Base-by-base conservation (phyloP, 2,329 filamentous ascomycete genomes). In the Apiospora aurea region DNA sequence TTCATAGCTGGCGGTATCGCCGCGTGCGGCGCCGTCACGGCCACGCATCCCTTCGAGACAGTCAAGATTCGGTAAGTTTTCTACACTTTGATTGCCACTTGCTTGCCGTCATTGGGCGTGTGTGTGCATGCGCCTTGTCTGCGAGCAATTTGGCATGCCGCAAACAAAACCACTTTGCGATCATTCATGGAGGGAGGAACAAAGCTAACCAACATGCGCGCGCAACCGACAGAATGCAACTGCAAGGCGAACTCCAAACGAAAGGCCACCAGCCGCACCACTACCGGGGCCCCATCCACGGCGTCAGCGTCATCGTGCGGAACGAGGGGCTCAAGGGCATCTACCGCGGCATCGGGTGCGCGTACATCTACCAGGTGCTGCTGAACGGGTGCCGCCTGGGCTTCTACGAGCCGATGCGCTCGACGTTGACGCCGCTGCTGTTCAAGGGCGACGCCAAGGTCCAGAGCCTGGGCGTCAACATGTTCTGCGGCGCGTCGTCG, bases 31-130 rank as follows among this genome's bases (percentile, higher is more conserved):
- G 96, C 96, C 75, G 96, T 99, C 72, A 98, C 96, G 53, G 95
- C 97, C 76, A 98, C 96, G 69, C 96, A 99, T 84, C 95, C 95
- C 72, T 98, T 98, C 85, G 96, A 99, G 85, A 98, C 96, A 16
- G 95, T 99, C 82, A 99, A 99, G 89, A 98, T 98, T 81, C 93
- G 95, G 93, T 95, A 87, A 80, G 87, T 80, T 44, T 34, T 51
- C 46, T 67, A 67, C 18, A 41, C 14, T 2, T 29, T 8, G 3
- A 8, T 13, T 24, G 24, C 34, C n/a, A n/a, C n/a, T n/a, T 41
- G 34, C 57, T 64, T 41, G 21, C 34, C 34, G 10, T 24, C 18
- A 21, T 11, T 61, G 14, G 29, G 53, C 4, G 4, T 47, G 44
- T 18, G 46, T 38, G 7, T 38, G 18, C 14, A 16, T 21, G 53